phyloP scores from a whole-genome alignment of 345 rosid genomes.

The Hibiscus syriacus region DNA sequence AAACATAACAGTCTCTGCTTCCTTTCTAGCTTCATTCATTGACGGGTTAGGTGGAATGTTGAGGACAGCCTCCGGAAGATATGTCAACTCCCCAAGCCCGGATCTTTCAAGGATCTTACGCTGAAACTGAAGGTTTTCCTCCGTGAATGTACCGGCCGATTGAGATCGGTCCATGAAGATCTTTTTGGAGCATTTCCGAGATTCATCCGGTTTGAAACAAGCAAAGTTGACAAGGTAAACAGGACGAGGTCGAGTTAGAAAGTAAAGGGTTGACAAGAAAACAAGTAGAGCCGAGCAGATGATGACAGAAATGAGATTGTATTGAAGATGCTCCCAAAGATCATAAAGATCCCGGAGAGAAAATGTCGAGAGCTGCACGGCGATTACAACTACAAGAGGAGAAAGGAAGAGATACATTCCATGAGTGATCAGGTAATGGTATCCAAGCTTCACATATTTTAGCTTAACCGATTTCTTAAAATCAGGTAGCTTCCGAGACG shows the following conservation, averaged over 20 bases:
- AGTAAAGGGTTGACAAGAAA: constrained; percentile 36
- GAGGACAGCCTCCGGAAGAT: constrained; percentile 35
- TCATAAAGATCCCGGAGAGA: constrained; percentile 29
- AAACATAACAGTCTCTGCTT: constrained; percentile 45
- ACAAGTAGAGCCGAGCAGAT: constrained; percentile 38
- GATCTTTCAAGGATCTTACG: constrained; percentile 44
- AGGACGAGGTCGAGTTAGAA: constrained; percentile 35
- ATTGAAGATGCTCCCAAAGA: constrained; percentile 46
- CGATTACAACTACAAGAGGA: constrained; percentile 32
- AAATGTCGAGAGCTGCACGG: constrained; percentile 36
- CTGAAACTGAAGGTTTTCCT: constrained; percentile 37
- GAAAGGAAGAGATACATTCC: constrained; percentile 51
- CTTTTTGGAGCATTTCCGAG: constrained; percentile 29
- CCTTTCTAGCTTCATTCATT: constrained; percentile 41
- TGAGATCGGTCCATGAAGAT: constrained; percentile 32
- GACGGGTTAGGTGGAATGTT: constrained; percentile 40
- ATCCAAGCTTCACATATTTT: constrained; percentile 66
- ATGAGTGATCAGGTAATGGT: constrained; percentile 61
- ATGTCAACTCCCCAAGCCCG: constrained; percentile 44
- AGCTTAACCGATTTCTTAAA: constrained; percentile 59
- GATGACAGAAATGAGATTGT: constrained; percentile 38
- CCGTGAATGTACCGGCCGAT: constrained; percentile 26
- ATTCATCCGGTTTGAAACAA: constrained; percentile 34
- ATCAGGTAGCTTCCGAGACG: constrained; percentile 34
- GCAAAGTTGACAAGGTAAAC: constrained; percentile 42